Evolutionary conservation across 176 grass and related monocot genomes (phyloP).

Genomic region (Carex parvula): DNA sequence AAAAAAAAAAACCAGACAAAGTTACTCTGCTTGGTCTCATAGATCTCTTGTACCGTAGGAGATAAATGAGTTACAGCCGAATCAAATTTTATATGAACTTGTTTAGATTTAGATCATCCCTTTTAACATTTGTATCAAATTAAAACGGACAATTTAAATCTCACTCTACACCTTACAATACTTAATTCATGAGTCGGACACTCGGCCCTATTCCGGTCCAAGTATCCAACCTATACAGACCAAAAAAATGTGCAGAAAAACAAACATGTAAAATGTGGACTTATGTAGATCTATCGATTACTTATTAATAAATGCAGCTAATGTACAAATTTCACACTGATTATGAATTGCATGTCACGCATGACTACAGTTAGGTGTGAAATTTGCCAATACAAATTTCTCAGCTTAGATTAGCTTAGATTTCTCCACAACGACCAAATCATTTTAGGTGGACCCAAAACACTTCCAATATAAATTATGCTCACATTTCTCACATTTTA

Average conservation of each 20-base stretch:
- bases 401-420: background rate
- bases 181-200: no score
- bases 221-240: background rate
- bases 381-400: background rate
- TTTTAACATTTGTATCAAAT: no score
- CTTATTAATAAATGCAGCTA: background rate
- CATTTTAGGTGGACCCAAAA: background rate
- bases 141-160: no score
- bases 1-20: slow-evolving; percentile 55
- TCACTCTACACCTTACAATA: no score
- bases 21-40: slow-evolving; percentile 31
- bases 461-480: background rate
- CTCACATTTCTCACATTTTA: background rate
- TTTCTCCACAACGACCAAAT: background rate
- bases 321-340: background rate
- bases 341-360: no score
- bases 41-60: slow-evolving; percentile 33
- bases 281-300: background rate
- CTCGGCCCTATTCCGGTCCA: no score
- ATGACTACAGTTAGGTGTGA: background rate
- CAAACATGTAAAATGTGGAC: background rate
- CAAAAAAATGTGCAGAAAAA: background rate
- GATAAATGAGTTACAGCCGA: no score
- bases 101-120: no score
- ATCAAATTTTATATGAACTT: no score